Evolutionary conservation across 2,329 filamentous ascomycete species (phyloP).

Genomic region (Akanthomyces dipterigenus): DNA sequence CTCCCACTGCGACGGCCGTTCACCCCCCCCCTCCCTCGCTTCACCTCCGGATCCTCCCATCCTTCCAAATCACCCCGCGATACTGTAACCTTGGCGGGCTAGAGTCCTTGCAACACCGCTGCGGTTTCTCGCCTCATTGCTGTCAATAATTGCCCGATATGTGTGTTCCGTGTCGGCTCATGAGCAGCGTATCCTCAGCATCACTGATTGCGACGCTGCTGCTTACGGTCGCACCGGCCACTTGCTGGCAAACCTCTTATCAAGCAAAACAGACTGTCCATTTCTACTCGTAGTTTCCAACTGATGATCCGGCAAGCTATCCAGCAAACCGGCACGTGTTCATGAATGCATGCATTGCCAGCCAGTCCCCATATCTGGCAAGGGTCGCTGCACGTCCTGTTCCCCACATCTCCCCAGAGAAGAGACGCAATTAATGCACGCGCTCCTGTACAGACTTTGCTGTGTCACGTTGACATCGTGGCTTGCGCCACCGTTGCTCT

Average conservation of each 20-base stretch:
- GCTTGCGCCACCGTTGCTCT: neutral
- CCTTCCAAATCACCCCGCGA: neutral
- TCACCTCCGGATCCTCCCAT: neutral
- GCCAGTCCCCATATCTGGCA: neutral
- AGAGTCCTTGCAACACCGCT: neutral
- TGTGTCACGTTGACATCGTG: neutral
- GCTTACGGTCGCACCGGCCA: neutral
- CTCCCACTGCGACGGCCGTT: neutral
- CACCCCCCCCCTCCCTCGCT: neutral
- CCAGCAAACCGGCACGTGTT: neutral
- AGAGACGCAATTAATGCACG: neutral
- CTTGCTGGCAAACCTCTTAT: neutral
- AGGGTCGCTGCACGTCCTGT: neutral
- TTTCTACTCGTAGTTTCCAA: neutral
- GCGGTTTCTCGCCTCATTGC: neutral
- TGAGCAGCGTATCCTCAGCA: neutral
- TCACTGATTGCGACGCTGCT: neutral
- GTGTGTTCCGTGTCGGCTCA: neutral
- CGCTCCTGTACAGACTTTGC: neutral
- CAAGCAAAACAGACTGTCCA: too few relatives aligned
- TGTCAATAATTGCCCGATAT: neutral
- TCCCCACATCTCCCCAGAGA: neutral
- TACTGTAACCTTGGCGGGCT: neutral
- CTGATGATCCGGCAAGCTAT: neutral
- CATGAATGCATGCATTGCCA: neutral